Conservation (phyloP, 495 filamentous ascomycete species). For the Platismatia glauca region DNA sequence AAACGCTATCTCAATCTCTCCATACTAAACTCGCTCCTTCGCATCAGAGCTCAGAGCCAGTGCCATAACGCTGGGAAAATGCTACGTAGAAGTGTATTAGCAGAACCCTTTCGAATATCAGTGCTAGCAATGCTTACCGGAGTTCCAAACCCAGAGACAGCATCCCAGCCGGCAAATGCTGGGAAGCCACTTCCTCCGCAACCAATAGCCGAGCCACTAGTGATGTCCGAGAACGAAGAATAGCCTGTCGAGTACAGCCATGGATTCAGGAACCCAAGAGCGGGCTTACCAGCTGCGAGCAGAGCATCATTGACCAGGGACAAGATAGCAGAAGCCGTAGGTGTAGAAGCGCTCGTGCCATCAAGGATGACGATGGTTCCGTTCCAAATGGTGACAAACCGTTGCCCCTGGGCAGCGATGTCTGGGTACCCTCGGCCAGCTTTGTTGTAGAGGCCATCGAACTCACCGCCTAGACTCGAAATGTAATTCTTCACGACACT, state of each 20-base stretch:
- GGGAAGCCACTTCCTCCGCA: conserved; percentile 47
- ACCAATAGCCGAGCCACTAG: conserved; percentile 48
- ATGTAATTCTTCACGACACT: conserved; percentile 51
- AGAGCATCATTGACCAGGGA: conserved; percentile 61
- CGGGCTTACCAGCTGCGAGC: conserved; percentile 42
- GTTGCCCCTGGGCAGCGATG: conserved; percentile 52
- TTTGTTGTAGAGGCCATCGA: conserved; percentile 48
- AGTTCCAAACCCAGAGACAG: conserved; percentile 52
- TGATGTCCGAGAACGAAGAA: conserved; percentile 55
- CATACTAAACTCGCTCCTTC: background rate
- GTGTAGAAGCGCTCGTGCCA: conserved; percentile 60
- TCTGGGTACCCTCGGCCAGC: conserved; percentile 65
- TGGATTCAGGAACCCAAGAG: conserved; percentile 67
- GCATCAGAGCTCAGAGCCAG: conserved; percentile 9
- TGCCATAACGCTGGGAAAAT: conserved; percentile 16
- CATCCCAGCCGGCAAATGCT: conserved; percentile 52
- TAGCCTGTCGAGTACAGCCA: conserved; percentile 54
- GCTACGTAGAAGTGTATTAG: conserved; percentile 6
- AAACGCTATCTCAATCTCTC: background rate
- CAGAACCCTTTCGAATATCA: background rate
- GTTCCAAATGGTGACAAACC: conserved; percentile 47
- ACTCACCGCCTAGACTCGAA: conserved; percentile 36
- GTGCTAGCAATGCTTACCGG: conserved; percentile 29
- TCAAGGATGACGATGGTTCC: conserved; percentile 42
- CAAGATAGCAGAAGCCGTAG: conserved; percentile 54